Percentiles rank a stretch among this genome's conserved stretches.
phyloP scores from a whole-genome alignment of 257 asterid genomes.

The Penstemon eatonii region DNA sequence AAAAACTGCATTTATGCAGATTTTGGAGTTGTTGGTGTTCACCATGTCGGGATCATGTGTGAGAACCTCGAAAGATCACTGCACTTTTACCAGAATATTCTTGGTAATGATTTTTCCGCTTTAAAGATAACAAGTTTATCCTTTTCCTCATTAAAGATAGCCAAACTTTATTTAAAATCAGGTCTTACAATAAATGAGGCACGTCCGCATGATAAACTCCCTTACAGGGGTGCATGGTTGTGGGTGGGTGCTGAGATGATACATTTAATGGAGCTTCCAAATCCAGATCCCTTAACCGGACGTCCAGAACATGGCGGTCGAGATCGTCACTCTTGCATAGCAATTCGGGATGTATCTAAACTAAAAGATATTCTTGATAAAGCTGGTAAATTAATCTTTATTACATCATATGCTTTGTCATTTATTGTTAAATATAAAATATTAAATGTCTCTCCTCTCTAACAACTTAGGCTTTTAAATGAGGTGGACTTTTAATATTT shows the following conservation, averaged over 20 bases:
- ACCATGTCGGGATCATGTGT: conserved; percentile 90
- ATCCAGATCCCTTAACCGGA: conserved; percentile 88
- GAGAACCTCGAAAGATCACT: conserved; percentile 90
- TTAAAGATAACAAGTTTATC: conserved; percentile 7
- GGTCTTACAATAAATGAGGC: conserved; percentile 89
- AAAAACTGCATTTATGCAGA: conserved; percentile 43
- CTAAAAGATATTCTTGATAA: conserved; percentile 74
- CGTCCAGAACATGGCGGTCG: conserved; percentile 90
- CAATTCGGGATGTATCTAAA: conserved; percentile 75
- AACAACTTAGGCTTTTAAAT: no score
- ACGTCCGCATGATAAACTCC: conserved; percentile 87
- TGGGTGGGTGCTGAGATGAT: conserved; percentile 97
- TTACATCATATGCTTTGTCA: background rate
- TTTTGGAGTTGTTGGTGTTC: conserved; percentile 83
- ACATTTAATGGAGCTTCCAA: conserved; percentile 97
- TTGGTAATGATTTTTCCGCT: conserved; percentile 46
- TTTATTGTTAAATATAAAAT: no score
- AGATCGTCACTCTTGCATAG: conserved; percentile 88
- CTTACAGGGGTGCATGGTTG: conserved; percentile 95
- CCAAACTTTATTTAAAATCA: conserved; percentile 27
- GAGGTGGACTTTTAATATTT: no score
- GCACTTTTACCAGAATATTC: conserved; percentile 80
- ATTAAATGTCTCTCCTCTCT: no score
- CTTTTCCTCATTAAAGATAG: background rate
- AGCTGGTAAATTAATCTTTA: conserved; percentile 49